Conservation (phyloP, 805 yeast genomes). For the Kodamaea restingae region DNA sequence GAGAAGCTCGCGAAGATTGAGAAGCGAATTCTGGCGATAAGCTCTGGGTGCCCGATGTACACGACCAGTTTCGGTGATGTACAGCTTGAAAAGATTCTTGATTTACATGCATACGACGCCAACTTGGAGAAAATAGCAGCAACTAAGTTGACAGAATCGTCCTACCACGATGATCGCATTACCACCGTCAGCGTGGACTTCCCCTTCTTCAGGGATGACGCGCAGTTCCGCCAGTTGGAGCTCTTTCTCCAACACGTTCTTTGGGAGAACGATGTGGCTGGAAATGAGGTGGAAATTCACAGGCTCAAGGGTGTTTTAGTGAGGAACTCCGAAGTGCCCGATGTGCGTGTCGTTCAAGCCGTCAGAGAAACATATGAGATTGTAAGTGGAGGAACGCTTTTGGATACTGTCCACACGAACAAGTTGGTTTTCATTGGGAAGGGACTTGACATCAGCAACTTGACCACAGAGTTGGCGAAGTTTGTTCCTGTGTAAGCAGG, state of each 20-base stretch:
- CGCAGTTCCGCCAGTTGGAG: conserved; percentile 48
- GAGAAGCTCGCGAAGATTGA: conserved; percentile 27
- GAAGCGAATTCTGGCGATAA: conserved; percentile 49
- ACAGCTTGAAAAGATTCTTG: conserved; percentile 60
- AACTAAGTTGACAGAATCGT: conserved; percentile 2
- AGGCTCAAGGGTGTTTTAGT: conserved; percentile 76
- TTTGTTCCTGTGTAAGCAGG: conserved; percentile 5
- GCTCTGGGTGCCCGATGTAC: conserved; percentile 62
- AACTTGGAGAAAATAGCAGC: conserved; percentile 17
- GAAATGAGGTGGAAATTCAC: conserved; percentile 60
- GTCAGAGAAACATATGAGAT: conserved; percentile 91
- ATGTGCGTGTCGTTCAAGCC: conserved; percentile 73
- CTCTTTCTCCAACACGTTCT: conserved; percentile 62
- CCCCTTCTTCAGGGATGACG: conserved; percentile 36
- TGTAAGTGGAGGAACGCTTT: conserved; percentile 40
- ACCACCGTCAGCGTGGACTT: conserved; percentile 37
- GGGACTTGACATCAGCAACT: conserved; percentile 38
- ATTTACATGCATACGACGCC: conserved; percentile 71
- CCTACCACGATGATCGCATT: conserved; percentile 39
- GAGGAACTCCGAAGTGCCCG: conserved; percentile 23
- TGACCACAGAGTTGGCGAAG: conserved; percentile 29
- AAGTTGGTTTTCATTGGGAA: conserved; percentile 78
- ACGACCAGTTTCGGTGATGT: conserved; percentile 74
- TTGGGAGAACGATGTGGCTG: conserved; percentile 61
- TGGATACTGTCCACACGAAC: conserved; percentile 39